Evolutionary conservation across 2,329 filamentous ascomycete genomes (phyloP), one percentile per base, ranked within the genome.

Genomic region (Aspergillus latus): DNA sequence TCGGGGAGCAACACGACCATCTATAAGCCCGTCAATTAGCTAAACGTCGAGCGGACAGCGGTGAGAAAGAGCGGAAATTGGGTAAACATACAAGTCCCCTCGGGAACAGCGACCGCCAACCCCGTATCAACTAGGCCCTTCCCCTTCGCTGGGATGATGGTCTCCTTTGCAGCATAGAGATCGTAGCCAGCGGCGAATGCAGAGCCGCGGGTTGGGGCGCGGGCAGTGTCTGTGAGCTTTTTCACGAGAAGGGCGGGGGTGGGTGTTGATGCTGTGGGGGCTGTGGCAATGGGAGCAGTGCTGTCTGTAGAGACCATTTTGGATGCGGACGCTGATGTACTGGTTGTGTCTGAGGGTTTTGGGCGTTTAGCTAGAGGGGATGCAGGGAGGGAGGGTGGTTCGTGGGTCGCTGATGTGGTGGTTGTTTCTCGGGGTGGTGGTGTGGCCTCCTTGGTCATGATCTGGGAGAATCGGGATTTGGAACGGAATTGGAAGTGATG

Each of bases 161-260:
- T 88, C 37, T 88, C 84, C 68, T 85, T 84, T 2, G 91, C 84
- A 50, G 80, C 88, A 76, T 97, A 97, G 57, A 99, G 72, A 75
- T 99, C 94, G 77, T 97, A 97, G 36, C 94, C 94, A 1, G 94
- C 94, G 0, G 94, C 90, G 69, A 90, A 92, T 51, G 87, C 88
- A 63, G 90, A 95, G 64, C 94, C 94, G 54, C 93, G 87, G 0
- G 91, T 97, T 9, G 94, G 94, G 26, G 92, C 82, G 46, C 83
- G 84, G n/a, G 88, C 94, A 61, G 88, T 85, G 37, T 86, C 80
- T 7, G 88, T 88, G 57, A 97, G 87, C 75, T 95, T 92, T 82
- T 97, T 93, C 76, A 99, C 86, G 60, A 91, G 84, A 50, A 96
- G 82, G 2, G 87, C 78, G n/a, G 42, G 49, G 13, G 16, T 21